A percentile compares a stretch with the other conserved stretches of the same genome.
Evolutionary conservation across 2,329 filamentous ascomycete species (phyloP).

Genomic region (Triangularia verruculosa): DNA sequence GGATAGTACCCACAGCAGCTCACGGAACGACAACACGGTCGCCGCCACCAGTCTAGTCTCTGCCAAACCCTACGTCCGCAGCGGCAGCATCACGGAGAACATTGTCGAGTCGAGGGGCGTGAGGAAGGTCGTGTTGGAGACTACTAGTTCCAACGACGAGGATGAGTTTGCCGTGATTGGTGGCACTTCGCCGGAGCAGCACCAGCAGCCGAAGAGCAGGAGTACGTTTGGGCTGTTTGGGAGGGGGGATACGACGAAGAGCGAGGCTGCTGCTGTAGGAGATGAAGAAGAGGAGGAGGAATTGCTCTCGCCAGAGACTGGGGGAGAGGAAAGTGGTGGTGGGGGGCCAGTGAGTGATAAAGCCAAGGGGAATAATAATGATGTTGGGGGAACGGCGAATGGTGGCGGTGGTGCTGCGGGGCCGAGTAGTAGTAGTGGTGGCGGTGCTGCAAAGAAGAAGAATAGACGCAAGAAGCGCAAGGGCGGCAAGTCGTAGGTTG

Average conservation of each 20-base stretch:
- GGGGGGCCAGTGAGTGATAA: too few species aligned
- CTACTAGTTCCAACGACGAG: constrained; percentile 36
- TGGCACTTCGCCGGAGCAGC: constrained; percentile 16
- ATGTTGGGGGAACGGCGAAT: background rate
- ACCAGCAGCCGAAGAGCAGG: constrained; percentile 13
- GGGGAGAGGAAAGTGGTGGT: constrained; percentile 8
- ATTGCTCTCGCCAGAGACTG: constrained; percentile 12
- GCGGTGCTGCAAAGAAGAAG: constrained; percentile 26
- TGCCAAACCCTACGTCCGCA: constrained; percentile 52
- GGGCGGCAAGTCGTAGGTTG: constrained; percentile 28
- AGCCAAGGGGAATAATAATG: too few species aligned
- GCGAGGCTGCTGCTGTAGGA: constrained; percentile 6
- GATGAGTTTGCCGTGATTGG: constrained; percentile 27
- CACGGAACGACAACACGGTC: constrained; percentile 2
- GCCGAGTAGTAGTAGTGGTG: constrained; percentile 8
- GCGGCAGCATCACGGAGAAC: constrained; percentile 76
- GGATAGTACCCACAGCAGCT: constrained; percentile 22
- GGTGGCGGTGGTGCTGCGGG: constrained; percentile 13
- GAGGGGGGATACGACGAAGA: background rate
- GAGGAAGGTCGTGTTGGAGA: constrained; percentile 66
- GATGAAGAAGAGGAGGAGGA: constrained; percentile 22
- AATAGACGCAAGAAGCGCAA: constrained; percentile 29
- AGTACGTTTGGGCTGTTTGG: constrained; percentile 15
- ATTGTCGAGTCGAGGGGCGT: constrained; percentile 71
- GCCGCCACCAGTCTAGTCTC: constrained; percentile 17